Conservation (phyloP, 192 early-diverging fungal species). For the Linnemannia elongata region DNA sequence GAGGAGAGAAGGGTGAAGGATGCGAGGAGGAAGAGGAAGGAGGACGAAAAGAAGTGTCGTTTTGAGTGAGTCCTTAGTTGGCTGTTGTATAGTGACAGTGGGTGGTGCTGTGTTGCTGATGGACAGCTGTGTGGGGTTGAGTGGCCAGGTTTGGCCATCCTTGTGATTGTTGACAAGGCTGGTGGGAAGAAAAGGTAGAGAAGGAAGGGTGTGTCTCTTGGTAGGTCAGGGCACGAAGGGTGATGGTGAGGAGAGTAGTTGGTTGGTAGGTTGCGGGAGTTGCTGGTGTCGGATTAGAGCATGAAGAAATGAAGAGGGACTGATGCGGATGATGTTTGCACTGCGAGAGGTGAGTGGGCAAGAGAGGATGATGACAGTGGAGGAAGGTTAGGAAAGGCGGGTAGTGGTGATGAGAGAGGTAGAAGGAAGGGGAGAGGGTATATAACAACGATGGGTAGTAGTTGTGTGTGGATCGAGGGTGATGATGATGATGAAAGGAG, state of each 20-base stretch:
- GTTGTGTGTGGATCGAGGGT: neutral
- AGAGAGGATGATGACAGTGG: neutral
- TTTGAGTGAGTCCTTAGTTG: neutral
- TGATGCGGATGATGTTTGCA: neutral
- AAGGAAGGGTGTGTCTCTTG: no score
- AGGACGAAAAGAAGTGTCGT: neutral
- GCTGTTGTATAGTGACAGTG: neutral
- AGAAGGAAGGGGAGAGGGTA: neutral
- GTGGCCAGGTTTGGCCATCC: neutral
- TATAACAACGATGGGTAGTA: neutral
- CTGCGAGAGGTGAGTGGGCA: neutral
- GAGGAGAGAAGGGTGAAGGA: neutral
- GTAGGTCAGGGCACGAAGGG: neutral
- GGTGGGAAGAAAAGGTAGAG: neutral
- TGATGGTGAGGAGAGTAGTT: neutral
- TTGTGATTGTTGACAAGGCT: neutral
- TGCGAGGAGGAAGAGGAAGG: slow-evolving; percentile 3
- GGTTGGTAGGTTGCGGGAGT: neutral
- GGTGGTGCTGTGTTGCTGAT: neutral
- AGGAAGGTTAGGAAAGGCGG: neutral
- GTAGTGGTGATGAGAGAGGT: neutral
- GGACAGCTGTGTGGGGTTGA: neutral
- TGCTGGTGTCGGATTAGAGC: neutral
- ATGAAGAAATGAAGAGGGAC: neutral
- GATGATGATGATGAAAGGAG: neutral